Base-by-base conservation (phyloP, 2,329 filamentous ascomycete species). In the Sarocladium brachiariae region DNA sequence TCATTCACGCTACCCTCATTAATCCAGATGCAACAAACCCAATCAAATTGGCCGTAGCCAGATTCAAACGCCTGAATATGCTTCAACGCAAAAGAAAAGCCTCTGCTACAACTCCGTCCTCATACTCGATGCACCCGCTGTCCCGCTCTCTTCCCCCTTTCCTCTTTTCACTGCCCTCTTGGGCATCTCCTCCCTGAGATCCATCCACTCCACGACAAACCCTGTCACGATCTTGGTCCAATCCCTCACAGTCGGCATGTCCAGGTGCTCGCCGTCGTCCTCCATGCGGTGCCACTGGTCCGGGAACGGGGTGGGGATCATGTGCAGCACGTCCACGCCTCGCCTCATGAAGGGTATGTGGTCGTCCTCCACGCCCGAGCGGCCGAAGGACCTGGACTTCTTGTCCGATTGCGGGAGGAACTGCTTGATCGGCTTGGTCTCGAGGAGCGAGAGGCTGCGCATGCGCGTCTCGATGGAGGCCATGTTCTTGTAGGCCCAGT, bases 181-280 rank as follows among this genome's bases (percentile, higher is more conserved):
- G 10, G 67, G 61, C 55, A 73, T 60, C 35, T 64, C 61, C 5
- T 63, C 61, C 19, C 69, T 69, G 54, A 97, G 68, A 57, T 95
- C 91, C 80, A 97, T 81, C 90, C 91, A 97, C 68, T 97, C 92
- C 0, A 87, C 84, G 30, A 83, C 79, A 70, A 97, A 99, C 0
- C 83, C 91, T 1, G 87, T 85, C 6, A 92, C 74, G 46, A 99
- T 84, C 64, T 80, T 83, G 16, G 86, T 81, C 93, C 93, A 99
- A 66, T 99, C 93, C 59, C 87, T 79, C 31, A 91, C 80, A 0
- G 87, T 92, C 8, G 80, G 74, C 57, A 85, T 71, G 65, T 99
- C 89, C 51, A 99, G 70, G 68, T 97, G 87, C 57, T 84, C 83
- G 2, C 82, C 92, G 59, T 96, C 85, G 62, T 99, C 93, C 0